Evolutionary conservation across 805 yeast genomes (phyloP), one percentile per base, ranked within the genome.

Genomic region (Kuraishia cidri): DNA sequence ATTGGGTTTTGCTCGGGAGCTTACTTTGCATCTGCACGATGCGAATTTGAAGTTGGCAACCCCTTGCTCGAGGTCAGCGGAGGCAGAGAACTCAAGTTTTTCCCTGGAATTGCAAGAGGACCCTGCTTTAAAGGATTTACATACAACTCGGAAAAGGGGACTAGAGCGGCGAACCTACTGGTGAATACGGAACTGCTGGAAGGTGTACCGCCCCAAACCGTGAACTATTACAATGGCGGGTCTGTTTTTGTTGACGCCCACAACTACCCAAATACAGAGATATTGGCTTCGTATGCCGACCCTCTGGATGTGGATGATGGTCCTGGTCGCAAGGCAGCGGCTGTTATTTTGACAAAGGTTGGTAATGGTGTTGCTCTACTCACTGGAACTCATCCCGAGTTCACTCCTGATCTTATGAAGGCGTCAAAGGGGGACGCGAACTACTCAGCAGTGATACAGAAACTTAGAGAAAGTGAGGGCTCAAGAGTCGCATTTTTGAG

Each of bases 1-100:
- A 54, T 90, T 14, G 98, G 98, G 0, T 74, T 92, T 41, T 92
- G 99, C 58, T 92, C 99, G 7, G 99, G 99, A 27, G 97, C 83
- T 0, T 92, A 92, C 56, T 92, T 74, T 48, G 90, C 79, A 1
- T 69, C 88, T 9, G 55, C 69, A 0, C 56, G 79, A 26, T 78
- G 83, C 42, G 97, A 90, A 48, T 92, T 92, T 52, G 95, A 85
- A 44, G 78, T 71, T 20, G 94, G 92, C 2, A 61, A 74, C 43
- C 69, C 74, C 1, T 38, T 37, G 1, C 61, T 85, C 69, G 96
- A 85, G 48, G 95, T 92, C 3, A 65, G 79, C 30, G 98, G 99
- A 0, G 54, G 80, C 1, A 66, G 98, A 42, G 97, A 92, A 43
- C 62, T 92, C 45, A 67, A 58, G 23, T 78, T 92, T 38, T 92